Conservation (phyloP, 805 yeast species). For the Starmerella stigmatis region DNA sequence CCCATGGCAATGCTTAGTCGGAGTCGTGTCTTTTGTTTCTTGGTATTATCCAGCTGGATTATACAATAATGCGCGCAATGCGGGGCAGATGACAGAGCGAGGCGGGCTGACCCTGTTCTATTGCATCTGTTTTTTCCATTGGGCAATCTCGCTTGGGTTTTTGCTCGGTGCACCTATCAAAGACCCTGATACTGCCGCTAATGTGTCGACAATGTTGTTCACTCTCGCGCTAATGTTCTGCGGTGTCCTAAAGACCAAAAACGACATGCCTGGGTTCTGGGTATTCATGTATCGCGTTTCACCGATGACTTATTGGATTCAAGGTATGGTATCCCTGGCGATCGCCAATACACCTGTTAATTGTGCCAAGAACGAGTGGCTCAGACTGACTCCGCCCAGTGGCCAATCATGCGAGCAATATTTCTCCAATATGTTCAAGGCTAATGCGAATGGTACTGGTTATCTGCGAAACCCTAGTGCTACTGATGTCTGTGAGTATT, state of each 20-base stretch:
- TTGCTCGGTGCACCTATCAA: constrained; percentile 50
- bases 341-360: constrained; percentile 43
- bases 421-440: constrained; percentile 36
- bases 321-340: constrained; percentile 41
- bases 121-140: constrained; percentile 41
- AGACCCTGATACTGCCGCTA: constrained; percentile 57
- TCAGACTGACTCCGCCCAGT: constrained; percentile 42
- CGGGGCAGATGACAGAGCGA: constrained; percentile 38
- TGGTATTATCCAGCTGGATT: constrained; percentile 43
- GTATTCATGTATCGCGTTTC: constrained; percentile 68
- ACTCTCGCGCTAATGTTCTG: constrained; percentile 53
- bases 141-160: constrained; percentile 44
- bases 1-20: constrained; percentile 45
- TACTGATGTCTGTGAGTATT: constrained; percentile 35
- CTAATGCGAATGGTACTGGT: constrained; percentile 36
- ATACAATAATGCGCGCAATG: constrained; percentile 37
- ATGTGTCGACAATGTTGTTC: constrained; percentile 45
- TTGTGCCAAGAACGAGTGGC: constrained; percentile 43
- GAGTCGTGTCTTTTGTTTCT: constrained; percentile 45
- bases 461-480: constrained; percentile 46
- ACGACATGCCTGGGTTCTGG: constrained; percentile 71
- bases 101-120: constrained; percentile 44
- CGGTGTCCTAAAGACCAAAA: constrained; percentile 53
- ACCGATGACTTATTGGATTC: constrained; percentile 60
- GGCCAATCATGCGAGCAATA: constrained; percentile 59